phyloP scores from a whole-genome alignment of 129 eudicot genomes.

The Helianthus tuberosus region DNA sequence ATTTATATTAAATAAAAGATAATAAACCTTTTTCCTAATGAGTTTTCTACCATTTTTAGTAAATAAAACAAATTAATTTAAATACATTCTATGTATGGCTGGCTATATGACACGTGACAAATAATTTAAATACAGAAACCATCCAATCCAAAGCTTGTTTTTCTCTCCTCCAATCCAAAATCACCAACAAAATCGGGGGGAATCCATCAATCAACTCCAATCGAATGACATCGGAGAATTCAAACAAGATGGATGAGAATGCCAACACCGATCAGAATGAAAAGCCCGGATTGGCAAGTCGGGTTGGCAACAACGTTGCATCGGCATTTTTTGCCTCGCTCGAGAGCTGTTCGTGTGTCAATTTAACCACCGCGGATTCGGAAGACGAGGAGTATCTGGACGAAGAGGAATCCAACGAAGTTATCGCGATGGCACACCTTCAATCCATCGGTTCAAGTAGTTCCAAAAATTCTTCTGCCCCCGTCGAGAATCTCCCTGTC shows the following conservation, averaged over 20 bases:
- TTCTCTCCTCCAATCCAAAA: background rate
- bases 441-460: conserved; percentile 28
- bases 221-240: conserved; percentile 11
- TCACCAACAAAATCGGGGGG: background rate
- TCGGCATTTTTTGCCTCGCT: conserved; percentile 87
- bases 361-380: conserved; percentile 69
- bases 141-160: too few relatives aligned
- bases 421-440: conserved; percentile 54
- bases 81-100: too few relatives aligned
- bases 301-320: conserved; percentile 78
- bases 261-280: conserved; percentile 36
- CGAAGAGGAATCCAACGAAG: conserved; percentile 73
- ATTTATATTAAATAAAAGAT: too few relatives aligned
- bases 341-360: conserved; percentile 87
- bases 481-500: conserved; percentile 75
- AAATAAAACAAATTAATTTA: too few relatives aligned
- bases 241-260: conserved; percentile 51
- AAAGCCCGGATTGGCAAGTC: conserved; percentile 70
- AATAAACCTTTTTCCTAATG: too few relatives aligned
- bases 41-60: too few relatives aligned
- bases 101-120: too few relatives aligned
- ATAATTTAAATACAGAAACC: too few relatives aligned
- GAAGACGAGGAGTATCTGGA: conserved; percentile 62
- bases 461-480: conserved; percentile 22
- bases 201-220: conserved; percentile 26